Conservation (phyloP, 2,329 filamentous ascomycete genomes). For the Emergomyces pasteurianus region DNA sequence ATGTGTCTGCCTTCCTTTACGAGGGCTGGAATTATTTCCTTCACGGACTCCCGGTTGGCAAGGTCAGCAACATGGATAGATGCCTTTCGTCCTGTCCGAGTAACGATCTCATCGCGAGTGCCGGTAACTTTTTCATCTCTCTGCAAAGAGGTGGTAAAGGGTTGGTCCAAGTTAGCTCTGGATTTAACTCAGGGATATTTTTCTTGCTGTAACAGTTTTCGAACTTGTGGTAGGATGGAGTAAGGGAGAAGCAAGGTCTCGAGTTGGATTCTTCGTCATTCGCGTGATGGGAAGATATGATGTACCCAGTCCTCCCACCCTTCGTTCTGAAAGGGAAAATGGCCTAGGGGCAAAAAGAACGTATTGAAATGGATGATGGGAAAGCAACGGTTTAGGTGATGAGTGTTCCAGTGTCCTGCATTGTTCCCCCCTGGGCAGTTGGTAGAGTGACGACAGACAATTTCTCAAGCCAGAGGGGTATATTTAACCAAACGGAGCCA, state of each 20-base stretch:
- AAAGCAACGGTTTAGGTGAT: not conserved
- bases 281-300: not conserved
- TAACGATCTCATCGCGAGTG: constrained; percentile 32
- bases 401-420: not conserved
- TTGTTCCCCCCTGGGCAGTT: not conserved
- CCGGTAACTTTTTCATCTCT: constrained; percentile 40
- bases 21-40: constrained; percentile 28
- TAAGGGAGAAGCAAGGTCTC: not conserved
- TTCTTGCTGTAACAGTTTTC: not conserved
- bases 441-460: not conserved
- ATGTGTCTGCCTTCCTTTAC: constrained; percentile 42
- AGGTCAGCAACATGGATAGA: constrained; percentile 35
- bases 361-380: not conserved
- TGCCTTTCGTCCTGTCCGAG: constrained; percentile 28
- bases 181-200: too few relatives aligned
- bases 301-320: not conserved
- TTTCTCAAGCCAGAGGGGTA: not conserved
- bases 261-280: not conserved
- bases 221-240: not conserved
- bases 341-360: not conserved
- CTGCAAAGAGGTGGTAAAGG: constrained; percentile 22
- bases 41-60: constrained; percentile 29
- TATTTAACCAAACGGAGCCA: not conserved
- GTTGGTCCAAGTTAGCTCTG: not conserved
- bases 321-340: not conserved